These are phyloP conservation scores for Dioscorea dumetorum DNA, from an alignment of 106 monocot genomes.

Conservation along the genomic window DNA sequence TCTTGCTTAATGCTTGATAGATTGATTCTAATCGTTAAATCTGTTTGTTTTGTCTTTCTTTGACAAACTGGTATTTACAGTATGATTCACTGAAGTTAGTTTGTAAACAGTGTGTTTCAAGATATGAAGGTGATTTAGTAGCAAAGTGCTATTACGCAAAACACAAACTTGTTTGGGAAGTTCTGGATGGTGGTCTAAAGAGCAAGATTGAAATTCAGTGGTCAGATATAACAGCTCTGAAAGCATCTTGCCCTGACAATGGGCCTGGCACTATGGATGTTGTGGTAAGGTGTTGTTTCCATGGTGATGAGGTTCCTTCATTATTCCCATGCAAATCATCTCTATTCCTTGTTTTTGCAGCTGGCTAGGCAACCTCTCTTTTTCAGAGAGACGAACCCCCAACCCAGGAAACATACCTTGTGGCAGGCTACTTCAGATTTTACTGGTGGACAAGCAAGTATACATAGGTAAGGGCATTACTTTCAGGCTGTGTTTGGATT, in stretches of 20 bases:
- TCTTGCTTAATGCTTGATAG: no score
- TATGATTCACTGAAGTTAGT: no score
- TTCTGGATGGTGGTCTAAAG: constrained; percentile 79
- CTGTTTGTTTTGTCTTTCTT: no score
- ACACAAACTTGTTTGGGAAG: constrained; percentile 78
- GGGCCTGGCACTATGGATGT: constrained; percentile 56
- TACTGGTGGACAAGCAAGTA: constrained; percentile 91
- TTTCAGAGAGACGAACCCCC: constrained; percentile 96
- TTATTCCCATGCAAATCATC: neutral
- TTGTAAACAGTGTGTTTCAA: constrained; percentile 41
- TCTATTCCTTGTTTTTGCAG: constrained; percentile 25
- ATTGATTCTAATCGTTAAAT: no score
- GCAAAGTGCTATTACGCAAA: constrained; percentile 77
- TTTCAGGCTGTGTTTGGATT: no score
- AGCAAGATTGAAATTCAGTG: constrained; percentile 84
- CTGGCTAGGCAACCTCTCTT: constrained; percentile 84
- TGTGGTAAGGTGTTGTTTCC: constrained; percentile 35
- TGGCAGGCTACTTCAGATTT: constrained; percentile 99
- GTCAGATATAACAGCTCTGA: constrained; percentile 71
- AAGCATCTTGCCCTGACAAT: constrained; percentile 52
- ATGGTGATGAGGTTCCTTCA: neutral
- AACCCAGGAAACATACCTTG: constrained; percentile 92
- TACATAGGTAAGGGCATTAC: constrained; percentile 40
- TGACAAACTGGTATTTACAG: no score
- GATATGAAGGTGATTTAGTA: constrained; percentile 76